Conservation (phyloP, 140 eudicot species). For the Anethum foeniculum region DNA sequence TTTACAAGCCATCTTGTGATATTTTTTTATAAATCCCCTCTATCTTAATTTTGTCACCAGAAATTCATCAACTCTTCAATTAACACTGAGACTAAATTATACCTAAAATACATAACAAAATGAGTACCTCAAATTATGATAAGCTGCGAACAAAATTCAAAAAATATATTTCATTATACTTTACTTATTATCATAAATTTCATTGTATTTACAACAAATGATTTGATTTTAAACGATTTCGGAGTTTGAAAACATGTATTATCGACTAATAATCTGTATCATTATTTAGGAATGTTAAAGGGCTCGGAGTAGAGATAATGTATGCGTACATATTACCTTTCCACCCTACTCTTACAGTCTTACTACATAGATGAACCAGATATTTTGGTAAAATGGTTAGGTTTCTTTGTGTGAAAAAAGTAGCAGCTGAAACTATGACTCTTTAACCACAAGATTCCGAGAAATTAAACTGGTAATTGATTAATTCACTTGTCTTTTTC, state of each 20-base stretch:
- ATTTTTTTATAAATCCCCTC: background rate
- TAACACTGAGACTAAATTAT: background rate
- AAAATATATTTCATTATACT: background rate
- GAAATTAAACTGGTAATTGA: background rate
- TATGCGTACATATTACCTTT: too few species aligned
- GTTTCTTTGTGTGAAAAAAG: too few species aligned
- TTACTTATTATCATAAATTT: background rate
- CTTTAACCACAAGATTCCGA: background rate
- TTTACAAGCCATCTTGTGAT: conserved; percentile 52
- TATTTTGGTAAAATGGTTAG: background rate
- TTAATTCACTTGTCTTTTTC: background rate
- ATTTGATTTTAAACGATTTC: too few species aligned
- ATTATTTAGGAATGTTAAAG: background rate
- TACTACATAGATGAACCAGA: background rate
- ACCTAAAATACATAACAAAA: background rate
- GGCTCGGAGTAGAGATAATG: background rate
- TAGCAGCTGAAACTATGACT: background rate
- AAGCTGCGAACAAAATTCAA: background rate
- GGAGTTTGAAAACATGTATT: background rate
- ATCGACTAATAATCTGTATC: background rate
- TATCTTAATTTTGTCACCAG: background rate
- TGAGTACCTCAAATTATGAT: background rate
- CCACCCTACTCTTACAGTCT: background rate
- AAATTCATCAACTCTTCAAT: conserved; percentile 9
- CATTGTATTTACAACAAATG: too few species aligned